phyloP scores from a whole-genome alignment of 1,284 basidiomycete species.

The Trichosporon ovoides region DNA sequence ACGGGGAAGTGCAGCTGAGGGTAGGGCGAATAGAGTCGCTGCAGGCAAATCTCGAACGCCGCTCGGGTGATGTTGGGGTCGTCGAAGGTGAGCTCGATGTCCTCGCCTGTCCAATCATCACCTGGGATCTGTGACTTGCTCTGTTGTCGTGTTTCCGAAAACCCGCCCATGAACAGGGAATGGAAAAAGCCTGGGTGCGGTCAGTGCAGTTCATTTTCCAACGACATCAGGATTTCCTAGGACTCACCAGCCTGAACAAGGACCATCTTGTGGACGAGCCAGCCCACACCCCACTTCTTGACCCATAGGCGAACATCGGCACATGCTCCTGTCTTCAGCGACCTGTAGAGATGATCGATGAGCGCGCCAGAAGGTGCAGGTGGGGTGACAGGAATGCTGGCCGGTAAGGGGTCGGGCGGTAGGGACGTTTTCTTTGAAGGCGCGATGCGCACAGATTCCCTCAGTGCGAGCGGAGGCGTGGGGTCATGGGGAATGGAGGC shows the following conservation, averaged over 20 bases:
- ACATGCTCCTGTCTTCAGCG: slow-evolving; percentile 65
- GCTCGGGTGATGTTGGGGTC: slow-evolving; percentile 80
- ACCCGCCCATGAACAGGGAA: slow-evolving; percentile 74
- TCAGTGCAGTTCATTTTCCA: background rate
- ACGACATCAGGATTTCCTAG: background rate
- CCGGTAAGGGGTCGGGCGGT: slow-evolving; percentile 8
- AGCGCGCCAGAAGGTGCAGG: slow-evolving; percentile 24
- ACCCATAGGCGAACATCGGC: slow-evolving; percentile 70
- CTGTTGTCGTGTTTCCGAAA: slow-evolving; percentile 54
- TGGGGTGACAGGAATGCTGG: slow-evolving; percentile 22
- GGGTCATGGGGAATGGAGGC: slow-evolving; percentile 10
- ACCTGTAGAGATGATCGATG: slow-evolving; percentile 61
- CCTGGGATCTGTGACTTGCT: background rate
- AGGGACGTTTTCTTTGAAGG: background rate
- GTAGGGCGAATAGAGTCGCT: slow-evolving; percentile 78
- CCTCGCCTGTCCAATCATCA: slow-evolving; percentile 43
- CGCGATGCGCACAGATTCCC: slow-evolving; percentile 1
- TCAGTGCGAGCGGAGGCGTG: slow-evolving; percentile 4
- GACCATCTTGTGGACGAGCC: slow-evolving; percentile 72
- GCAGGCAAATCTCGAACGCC: slow-evolving; percentile 64
- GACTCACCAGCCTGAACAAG: slow-evolving; percentile 73
- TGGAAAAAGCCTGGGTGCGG: slow-evolving; percentile 68
- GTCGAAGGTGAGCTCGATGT: slow-evolving; percentile 67
- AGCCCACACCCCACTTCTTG: slow-evolving; percentile 67
- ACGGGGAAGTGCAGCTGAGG: slow-evolving; percentile 65